Evolutionary conservation across 805 yeast species (phyloP).

Genomic region (Ogataea paradorogensis): DNA sequence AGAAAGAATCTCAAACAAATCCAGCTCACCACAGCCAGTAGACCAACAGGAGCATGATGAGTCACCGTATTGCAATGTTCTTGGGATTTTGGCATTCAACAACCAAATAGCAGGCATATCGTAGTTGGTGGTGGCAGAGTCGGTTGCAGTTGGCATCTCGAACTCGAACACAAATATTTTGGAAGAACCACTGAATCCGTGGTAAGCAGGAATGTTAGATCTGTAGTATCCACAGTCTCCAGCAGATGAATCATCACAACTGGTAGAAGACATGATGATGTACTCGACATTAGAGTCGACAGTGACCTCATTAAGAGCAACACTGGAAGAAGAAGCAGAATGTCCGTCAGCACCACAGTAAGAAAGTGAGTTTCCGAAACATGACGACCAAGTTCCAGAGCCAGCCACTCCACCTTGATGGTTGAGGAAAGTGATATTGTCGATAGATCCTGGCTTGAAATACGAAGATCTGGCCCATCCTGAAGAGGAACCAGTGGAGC

Average conservation of each 20-base stretch:
- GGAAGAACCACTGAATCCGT: conserved; percentile 81
- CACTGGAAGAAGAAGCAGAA: conserved; percentile 66
- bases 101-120: conserved; percentile 99
- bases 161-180: conserved; percentile 94
- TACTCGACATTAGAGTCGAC: conserved; percentile 74
- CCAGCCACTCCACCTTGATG: conserved; percentile 67
- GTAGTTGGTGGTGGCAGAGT: conserved; percentile 52
- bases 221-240: conserved; percentile 84
- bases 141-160: conserved; percentile 73
- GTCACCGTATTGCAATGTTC: conserved; percentile 91
- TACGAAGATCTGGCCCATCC: conserved; percentile 76
- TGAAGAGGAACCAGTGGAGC: conserved; percentile 29
- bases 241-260: conserved; percentile 48
- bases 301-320: conserved; percentile 65
- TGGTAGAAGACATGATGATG: conserved; percentile 72
- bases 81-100: conserved; percentile 92
- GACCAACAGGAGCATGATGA: conserved; percentile 91
- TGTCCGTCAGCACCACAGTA: conserved; percentile 77
- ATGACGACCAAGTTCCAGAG: conserved; percentile 83
- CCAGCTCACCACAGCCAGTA: conserved; percentile 97
- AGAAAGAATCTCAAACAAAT: conserved; percentile 83
- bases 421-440: conserved; percentile 81
- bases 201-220: conserved; percentile 84
- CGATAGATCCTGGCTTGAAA: conserved; percentile 60
- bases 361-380: conserved; percentile 91